These are phyloP conservation scores for Vigna radiata DNA, from an alignment of 306 rosid species.

Conservation along the genomic window DNA sequence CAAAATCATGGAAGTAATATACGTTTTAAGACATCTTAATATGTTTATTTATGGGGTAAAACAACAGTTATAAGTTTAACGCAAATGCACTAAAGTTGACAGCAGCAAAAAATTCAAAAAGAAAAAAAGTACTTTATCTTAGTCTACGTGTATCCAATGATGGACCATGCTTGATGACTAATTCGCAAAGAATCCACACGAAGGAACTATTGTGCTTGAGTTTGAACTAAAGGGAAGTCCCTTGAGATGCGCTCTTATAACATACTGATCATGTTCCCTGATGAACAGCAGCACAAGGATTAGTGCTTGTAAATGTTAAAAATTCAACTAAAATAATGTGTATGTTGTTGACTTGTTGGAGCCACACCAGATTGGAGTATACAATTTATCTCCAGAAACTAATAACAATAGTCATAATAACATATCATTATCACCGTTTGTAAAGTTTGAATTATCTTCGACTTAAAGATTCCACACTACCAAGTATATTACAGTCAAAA, in stretches of 20 bases:
- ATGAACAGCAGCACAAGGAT: slow-evolving; percentile 50
- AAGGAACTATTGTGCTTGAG: slow-evolving; percentile 51
- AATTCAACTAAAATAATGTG: slow-evolving; percentile 66
- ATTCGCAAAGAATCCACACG: slow-evolving; percentile 52
- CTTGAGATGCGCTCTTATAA: slow-evolving; percentile 61
- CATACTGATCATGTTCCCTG: slow-evolving; percentile 54
- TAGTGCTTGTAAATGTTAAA: slow-evolving; percentile 59
- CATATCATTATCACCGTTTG: no score
- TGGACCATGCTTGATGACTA: slow-evolving; percentile 54
- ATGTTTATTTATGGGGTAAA: neutral
- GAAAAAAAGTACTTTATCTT: slow-evolving; percentile 37
- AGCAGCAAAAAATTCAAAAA: slow-evolving; percentile 28
- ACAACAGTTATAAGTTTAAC: neutral
- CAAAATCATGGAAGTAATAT: no score
- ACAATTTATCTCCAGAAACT: slow-evolving; percentile 24
- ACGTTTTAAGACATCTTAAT: neutral
- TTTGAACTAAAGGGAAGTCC: slow-evolving; percentile 56
- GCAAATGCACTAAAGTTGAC: slow-evolving; percentile 31
- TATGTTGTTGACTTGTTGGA: slow-evolving; percentile 63
- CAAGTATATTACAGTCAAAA: neutral
- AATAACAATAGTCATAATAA: slow-evolving; percentile 42
- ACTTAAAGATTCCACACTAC: no score
- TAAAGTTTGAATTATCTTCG: no score
- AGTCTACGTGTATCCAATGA: slow-evolving; percentile 62
- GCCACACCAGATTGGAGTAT: slow-evolving; percentile 9